Evolutionary conservation across 2,329 filamentous ascomycete species (phyloP).

Genomic region (Trichoderma citrinoviride): DNA sequence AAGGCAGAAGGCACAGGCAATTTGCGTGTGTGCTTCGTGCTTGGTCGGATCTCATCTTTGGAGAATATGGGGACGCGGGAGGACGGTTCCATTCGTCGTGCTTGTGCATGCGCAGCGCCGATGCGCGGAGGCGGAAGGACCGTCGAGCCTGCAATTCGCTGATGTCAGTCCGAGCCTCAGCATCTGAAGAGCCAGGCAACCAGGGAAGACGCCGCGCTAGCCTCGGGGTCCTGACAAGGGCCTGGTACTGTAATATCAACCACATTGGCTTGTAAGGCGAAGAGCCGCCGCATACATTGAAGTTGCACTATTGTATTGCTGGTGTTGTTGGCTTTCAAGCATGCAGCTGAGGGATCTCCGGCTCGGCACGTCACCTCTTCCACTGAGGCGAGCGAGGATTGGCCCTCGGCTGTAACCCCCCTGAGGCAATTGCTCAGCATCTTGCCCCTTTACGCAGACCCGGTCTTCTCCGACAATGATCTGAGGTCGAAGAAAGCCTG

Average conservation of each 20-base stretch:
- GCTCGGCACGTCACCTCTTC: constrained; percentile 1
- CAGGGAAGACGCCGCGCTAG: constrained; percentile 12
- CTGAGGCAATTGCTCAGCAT: neutral
- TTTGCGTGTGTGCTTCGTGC: neutral
- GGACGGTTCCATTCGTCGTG: constrained; percentile 11
- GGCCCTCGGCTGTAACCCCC: constrained; percentile 1
- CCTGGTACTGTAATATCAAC: neutral
- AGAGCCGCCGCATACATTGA: neutral
- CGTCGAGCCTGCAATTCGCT: neutral
- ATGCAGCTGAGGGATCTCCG: constrained; percentile 5
- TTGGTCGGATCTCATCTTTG: neutral
- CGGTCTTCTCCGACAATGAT: constrained; percentile 3
- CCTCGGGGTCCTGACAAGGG: constrained; percentile 15
- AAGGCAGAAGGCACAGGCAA: neutral
- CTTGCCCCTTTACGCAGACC: neutral
- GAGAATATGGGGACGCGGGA: constrained; percentile 15
- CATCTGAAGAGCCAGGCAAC: neutral
- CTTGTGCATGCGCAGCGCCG: constrained; percentile 7
- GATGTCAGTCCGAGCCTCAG: constrained; percentile 10
- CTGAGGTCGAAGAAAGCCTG: neutral
- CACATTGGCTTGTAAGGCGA: neutral
- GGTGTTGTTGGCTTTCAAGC: neutral
- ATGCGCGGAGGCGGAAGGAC: constrained; percentile 16
- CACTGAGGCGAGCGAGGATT: neutral
- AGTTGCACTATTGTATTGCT: neutral